Percentiles rank a stretch among this genome's conserved stretches.
phyloP scores from a whole-genome alignment of 257 asterid species.

The Lycium ferocissimum region DNA sequence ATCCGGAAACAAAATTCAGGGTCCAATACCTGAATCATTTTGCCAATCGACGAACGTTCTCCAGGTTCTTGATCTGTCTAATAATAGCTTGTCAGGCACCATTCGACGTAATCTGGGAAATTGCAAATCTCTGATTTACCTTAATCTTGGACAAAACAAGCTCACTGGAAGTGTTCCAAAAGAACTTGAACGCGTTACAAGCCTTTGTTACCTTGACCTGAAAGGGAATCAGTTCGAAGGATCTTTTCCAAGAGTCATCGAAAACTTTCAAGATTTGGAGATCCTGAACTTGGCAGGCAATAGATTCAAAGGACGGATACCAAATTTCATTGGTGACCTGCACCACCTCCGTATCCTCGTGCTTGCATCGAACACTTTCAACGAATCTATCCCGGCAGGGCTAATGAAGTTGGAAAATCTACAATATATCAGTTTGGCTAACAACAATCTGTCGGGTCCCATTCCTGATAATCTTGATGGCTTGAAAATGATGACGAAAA shows the following conservation, averaged over 20 bases:
- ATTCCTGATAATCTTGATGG: constrained; percentile 29
- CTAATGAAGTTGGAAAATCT: constrained; percentile 21
- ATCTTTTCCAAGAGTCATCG: constrained; percentile 11
- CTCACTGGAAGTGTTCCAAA: constrained; percentile 29
- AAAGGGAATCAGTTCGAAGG: constrained; percentile 15
- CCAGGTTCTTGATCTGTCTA: constrained; percentile 34
- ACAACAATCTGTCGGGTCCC: constrained; percentile 29
- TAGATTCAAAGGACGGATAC: constrained; percentile 7
- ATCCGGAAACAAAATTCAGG: constrained; percentile 19
- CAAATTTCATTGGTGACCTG: neutral
- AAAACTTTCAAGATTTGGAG: constrained; percentile 21
- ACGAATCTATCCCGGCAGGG: constrained; percentile 25
- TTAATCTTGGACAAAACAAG: constrained; percentile 30
- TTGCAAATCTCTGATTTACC: constrained; percentile 31
- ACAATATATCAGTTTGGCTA: constrained; percentile 23
- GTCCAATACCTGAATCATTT: constrained; percentile 31
- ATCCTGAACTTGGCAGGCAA: constrained; percentile 26
- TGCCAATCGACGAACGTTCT: constrained; percentile 17
- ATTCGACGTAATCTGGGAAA: constrained; percentile 6
- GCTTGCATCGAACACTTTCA: constrained; percentile 24
- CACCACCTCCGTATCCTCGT: neutral
- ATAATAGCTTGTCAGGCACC: constrained; percentile 29
- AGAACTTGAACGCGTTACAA: constrained; percentile 22
- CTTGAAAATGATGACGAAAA: constrained; percentile 15
- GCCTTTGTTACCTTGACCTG: constrained; percentile 27